These are phyloP conservation scores for Nakazawaea laoshanensis DNA, from an alignment of 805 yeast genomes.

Conservation along the genomic window DNA sequence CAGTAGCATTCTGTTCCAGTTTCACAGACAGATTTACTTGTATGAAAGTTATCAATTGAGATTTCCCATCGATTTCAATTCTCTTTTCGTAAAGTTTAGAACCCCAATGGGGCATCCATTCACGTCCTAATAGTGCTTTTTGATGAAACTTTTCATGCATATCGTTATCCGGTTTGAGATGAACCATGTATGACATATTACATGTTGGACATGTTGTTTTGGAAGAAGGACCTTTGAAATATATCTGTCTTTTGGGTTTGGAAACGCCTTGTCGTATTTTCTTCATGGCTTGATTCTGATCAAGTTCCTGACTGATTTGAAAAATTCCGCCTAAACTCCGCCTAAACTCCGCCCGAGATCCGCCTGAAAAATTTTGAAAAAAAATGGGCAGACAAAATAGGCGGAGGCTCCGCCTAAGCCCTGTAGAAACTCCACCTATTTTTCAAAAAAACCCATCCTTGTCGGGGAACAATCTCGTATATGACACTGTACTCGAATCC, in stretches of 20 bases:
- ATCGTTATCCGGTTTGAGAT: conserved; percentile 31
- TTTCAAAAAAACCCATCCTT: not conserved
- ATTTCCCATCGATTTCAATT: conserved; percentile 7
- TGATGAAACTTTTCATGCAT: conserved; percentile 46
- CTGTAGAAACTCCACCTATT: not conserved
- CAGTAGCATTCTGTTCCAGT: conserved; percentile 24
- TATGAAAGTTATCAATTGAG: conserved; percentile 17
- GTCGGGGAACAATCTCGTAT: not conserved
- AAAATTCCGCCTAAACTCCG: not conserved
- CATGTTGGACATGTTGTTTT: conserved; percentile 36
- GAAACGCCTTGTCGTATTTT: not conserved
- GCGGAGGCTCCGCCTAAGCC: not conserved
- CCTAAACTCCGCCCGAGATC: too few relatives aligned
- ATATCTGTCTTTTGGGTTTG: conserved; percentile 11
- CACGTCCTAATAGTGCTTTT: conserved; percentile 37
- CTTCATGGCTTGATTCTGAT: not conserved
- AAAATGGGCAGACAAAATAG: not conserved
- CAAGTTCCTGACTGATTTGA: not conserved
- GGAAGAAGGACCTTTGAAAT: conserved; percentile 13
- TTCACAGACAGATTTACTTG: conserved; percentile 24
- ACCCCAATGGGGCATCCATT: conserved; percentile 36
- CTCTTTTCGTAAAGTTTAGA: conserved; percentile 11
- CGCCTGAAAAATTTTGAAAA: not conserved
- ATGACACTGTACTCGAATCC: conserved; percentile 20
- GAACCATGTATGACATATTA: conserved; percentile 42